Percentiles rank a stretch among this genome's conserved stretches.
Conservation (phyloP, 106 monocot genomes). For the Dioscorea alata region DNA sequence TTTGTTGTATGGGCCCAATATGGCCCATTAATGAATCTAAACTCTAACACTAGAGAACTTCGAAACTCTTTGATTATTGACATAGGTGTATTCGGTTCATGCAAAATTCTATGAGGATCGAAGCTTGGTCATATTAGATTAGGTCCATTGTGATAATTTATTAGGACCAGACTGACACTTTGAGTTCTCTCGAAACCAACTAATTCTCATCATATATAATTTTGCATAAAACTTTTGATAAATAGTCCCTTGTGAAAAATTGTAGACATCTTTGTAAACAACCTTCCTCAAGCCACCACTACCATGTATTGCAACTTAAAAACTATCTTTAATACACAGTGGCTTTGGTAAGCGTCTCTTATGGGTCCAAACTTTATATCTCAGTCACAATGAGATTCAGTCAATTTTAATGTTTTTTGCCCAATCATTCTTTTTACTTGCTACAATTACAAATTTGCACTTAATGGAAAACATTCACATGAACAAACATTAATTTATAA, state of each 20-base stretch:
- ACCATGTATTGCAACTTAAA: conserved; percentile 30
- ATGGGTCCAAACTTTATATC: conserved; percentile 90
- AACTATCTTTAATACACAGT: conserved; percentile 60
- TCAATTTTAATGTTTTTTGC: too few relatives aligned
- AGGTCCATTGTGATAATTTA: conserved; percentile 28
- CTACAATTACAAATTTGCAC: too few relatives aligned
- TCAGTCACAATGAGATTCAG: conserved; percentile 82
- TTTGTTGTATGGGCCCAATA: too few relatives aligned
- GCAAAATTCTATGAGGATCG: conserved; percentile 69
- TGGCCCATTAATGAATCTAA: too few relatives aligned
- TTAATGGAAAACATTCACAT: too few relatives aligned
- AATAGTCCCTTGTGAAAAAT: conserved; percentile 34
- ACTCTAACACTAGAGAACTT: too few relatives aligned
- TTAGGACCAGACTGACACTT: too few relatives aligned
- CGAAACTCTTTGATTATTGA: conserved; percentile 61
- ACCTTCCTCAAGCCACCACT: conserved; percentile 9
- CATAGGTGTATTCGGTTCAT: conserved; percentile 69
- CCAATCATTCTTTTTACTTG: too few relatives aligned
- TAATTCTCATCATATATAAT: background rate
- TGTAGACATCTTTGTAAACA: conserved; percentile 16
- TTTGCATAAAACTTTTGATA: conserved; percentile 54
- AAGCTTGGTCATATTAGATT: conserved; percentile 71
- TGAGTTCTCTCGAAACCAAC: too few relatives aligned
- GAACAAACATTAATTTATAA: too few relatives aligned
- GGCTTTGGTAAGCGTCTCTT: conserved; percentile 65